Percentiles rank a stretch among this genome's conserved stretches.
Evolutionary conservation across 163 green algal genomes (phyloP).

Genomic region (Scenedesmus sp.): DNA sequence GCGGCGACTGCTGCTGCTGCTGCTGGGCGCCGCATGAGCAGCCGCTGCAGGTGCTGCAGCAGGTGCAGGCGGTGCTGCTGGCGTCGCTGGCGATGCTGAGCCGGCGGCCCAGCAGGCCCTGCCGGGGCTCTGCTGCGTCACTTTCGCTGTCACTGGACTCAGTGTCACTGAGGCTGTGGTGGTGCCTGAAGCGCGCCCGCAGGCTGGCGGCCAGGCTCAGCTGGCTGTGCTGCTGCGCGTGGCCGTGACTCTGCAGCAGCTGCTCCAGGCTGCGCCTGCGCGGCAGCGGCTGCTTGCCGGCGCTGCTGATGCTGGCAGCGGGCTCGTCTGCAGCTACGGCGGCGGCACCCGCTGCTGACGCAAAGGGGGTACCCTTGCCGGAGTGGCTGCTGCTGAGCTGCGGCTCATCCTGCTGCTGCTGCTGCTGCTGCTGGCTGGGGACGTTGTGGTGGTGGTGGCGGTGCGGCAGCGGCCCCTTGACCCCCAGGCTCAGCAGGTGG

Average conservation of each 20-base stretch:
- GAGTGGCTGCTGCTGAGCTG: background rate
- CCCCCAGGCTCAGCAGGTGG: slow-evolving; percentile 38
- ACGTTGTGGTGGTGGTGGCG: background rate
- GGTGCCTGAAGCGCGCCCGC: background rate
- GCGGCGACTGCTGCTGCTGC: background rate
- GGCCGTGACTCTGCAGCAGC: background rate
- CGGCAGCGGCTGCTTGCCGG: background rate
- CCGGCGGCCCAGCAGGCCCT: background rate
- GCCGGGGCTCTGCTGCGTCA: background rate
- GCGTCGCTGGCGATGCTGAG: slow-evolving; percentile 18
- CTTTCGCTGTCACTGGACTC: slow-evolving; percentile 17
- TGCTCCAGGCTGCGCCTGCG: background rate
- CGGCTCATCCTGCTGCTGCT: background rate
- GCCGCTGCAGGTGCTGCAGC: background rate
- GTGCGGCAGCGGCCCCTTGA: slow-evolving; percentile 28
- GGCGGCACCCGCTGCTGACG: background rate
- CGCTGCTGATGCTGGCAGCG: background rate
- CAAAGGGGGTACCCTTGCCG: background rate
- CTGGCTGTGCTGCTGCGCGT: background rate
- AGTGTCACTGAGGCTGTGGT: slow-evolving; percentile 33
- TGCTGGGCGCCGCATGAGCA: background rate
- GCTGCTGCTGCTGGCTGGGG: slow-evolving; percentile 1
- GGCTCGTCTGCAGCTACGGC: background rate
- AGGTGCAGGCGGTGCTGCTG: background rate
- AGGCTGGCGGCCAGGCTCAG: slow-evolving; percentile 30